Evolutionary conservation across 441 rosid genomes (phyloP).

Genomic region (Arabidopsis lyrata): DNA sequence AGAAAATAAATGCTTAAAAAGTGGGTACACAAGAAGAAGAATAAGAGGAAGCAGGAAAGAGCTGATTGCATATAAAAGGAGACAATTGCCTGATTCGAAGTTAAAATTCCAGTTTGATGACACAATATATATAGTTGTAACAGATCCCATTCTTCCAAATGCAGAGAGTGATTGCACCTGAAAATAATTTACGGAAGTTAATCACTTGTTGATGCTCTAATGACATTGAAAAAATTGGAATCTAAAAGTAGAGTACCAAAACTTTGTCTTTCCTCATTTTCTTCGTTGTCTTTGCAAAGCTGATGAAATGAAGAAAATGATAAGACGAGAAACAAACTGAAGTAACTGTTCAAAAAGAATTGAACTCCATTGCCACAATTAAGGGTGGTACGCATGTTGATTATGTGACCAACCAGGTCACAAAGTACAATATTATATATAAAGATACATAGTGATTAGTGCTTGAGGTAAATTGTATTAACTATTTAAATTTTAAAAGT

Average conservation of each 20-base stretch:
- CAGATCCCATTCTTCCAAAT: slow-evolving; percentile 84
- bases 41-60: not conserved
- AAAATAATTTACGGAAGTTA: slow-evolving; percentile 15
- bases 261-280: slow-evolving; percentile 91
- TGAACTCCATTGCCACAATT: slow-evolving; percentile 79
- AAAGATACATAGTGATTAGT: no score
- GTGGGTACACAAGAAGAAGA: slow-evolving; percentile 16
- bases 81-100: slow-evolving; percentile 69
- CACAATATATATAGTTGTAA: slow-evolving; percentile 82
- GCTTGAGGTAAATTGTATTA: no score
- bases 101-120: slow-evolving; percentile 86
- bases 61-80: slow-evolving; percentile 20
- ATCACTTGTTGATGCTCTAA: slow-evolving; percentile 17
- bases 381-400: slow-evolving; percentile 99
- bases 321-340: slow-evolving; percentile 17
- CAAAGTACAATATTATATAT: slow-evolving; percentile 53
- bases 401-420: slow-evolving; percentile 81
- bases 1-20: slow-evolving; percentile 3
- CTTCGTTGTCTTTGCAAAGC: slow-evolving; percentile 78
- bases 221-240: slow-evolving; percentile 3
- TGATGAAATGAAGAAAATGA: slow-evolving; percentile 36
- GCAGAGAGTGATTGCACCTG: slow-evolving; percentile 91
- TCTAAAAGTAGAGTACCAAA: slow-evolving; percentile 56
- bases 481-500: no score
- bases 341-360: not conserved